Evolutionary conservation across 371 early-diverging fungal genomes (phyloP).

Genomic region (Syncephalastrum contaminatum): DNA sequence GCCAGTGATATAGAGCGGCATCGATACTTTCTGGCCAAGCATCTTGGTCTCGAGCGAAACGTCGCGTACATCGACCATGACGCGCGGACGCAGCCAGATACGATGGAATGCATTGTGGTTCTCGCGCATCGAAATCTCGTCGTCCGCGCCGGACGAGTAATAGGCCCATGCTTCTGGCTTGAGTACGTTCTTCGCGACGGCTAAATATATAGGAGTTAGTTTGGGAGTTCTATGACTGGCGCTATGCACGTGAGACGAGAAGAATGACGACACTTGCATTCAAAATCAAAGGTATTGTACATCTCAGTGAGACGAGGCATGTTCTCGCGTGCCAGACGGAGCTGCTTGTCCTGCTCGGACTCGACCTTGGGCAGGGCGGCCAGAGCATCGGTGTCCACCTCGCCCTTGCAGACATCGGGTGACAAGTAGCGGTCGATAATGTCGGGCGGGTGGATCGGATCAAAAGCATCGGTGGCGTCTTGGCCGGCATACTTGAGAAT

Average conservation of each 20-base stretch:
- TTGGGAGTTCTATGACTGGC: not conserved
- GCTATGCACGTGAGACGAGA: not conserved
- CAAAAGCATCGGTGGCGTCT: slow-evolving; percentile 85
- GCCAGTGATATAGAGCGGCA: slow-evolving; percentile 55
- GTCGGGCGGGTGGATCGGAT: slow-evolving; percentile 53
- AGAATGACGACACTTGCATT: slow-evolving; percentile 27
- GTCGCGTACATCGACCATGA: slow-evolving; percentile 69
- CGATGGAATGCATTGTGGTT: slow-evolving; percentile 75
- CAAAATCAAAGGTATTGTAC: slow-evolving; percentile 73
- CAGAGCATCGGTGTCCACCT: slow-evolving; percentile 33
- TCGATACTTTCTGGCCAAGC: slow-evolving; percentile 55
- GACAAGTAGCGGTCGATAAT: slow-evolving; percentile 54
- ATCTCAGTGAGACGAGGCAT: slow-evolving; percentile 59
- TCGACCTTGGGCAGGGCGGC: slow-evolving; percentile 17
- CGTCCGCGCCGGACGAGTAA: slow-evolving; percentile 78
- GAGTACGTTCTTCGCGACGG: slow-evolving; percentile 56
- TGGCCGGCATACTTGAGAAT: slow-evolving; percentile 66
- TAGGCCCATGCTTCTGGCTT: slow-evolving; percentile 80
- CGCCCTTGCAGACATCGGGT: slow-evolving; percentile 52
- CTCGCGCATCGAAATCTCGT: slow-evolving; percentile 78
- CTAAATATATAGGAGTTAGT: slow-evolving; percentile 13
- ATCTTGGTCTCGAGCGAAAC: slow-evolving; percentile 60
- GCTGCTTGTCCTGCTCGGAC: slow-evolving; percentile 32
- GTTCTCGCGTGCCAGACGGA: slow-evolving; percentile 33
- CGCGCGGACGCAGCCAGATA: slow-evolving; percentile 72